Conservation (phyloP, 2,329 filamentous ascomycete species). For the Aspergillus novofumigatus region DNA sequence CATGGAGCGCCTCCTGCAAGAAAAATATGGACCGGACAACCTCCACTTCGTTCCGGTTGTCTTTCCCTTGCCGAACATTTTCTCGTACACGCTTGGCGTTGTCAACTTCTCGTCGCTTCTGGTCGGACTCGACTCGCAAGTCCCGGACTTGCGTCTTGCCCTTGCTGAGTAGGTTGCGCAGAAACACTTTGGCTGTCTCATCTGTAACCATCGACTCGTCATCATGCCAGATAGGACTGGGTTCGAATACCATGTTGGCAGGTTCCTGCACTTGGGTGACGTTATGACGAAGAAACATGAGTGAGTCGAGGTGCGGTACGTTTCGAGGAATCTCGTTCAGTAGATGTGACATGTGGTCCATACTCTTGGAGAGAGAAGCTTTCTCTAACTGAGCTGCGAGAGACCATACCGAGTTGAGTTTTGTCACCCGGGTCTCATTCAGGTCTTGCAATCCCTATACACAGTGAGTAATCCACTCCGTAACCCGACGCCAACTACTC, state of each 20-base stretch:
- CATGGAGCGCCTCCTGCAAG: conserved; percentile 79
- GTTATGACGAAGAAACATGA: conserved; percentile 98
- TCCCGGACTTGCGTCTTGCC: conserved; percentile 81
- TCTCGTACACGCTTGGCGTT: conserved; percentile 68
- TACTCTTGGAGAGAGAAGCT: conserved; percentile 71
- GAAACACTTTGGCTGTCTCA: conserved; percentile 79
- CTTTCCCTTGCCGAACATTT: conserved; percentile 73
- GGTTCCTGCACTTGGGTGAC: conserved; percentile 78
- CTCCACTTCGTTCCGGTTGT: conserved; percentile 84
- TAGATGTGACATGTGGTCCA: conserved; percentile 67
- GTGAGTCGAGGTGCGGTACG: conserved; percentile 81
- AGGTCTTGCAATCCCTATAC: conserved; percentile 73
- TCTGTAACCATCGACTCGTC: conserved; percentile 82
- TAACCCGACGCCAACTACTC: conserved; percentile 22
- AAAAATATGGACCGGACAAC: conserved; percentile 78
- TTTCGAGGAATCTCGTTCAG: conserved; percentile 81
- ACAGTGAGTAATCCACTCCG: conserved; percentile 2
- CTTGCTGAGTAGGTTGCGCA: conserved; percentile 87
- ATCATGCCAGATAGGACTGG: conserved; percentile 95
- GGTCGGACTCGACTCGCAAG: conserved; percentile 75
- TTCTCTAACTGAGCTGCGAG: conserved; percentile 74
- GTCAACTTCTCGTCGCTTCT: conserved; percentile 82
- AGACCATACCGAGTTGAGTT: conserved; percentile 82
- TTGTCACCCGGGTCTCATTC: conserved; percentile 79
- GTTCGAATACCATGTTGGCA: conserved; percentile 78